A percentile compares a stretch with the other conserved stretches of the same genome.
Evolutionary conservation across 1,139 yeast genomes (phyloP).

Genomic region (Debaryomyces nepalensis): DNA sequence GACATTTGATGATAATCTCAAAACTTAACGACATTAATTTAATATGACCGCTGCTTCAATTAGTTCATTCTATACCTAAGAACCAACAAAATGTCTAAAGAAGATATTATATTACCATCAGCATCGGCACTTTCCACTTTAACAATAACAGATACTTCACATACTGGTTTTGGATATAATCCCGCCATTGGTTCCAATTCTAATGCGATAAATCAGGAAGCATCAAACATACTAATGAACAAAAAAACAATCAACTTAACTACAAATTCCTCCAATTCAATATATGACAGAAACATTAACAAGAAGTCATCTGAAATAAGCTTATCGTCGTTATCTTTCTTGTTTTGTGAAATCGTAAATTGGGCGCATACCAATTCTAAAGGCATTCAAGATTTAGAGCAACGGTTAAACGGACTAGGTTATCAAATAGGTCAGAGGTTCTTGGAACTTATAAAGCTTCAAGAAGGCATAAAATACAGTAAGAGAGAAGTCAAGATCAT

Average conservation of each 20-base stretch:
- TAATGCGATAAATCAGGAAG: conserved; percentile 43
- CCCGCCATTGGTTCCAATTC: conserved; percentile 50
- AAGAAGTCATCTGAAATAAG: conserved; percentile 71
- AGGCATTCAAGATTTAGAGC: conserved; percentile 79
- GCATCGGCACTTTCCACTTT: conserved; percentile 40
- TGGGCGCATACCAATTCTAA: conserved; percentile 66
- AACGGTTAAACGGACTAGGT: conserved; percentile 75
- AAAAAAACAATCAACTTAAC: conserved; percentile 39
- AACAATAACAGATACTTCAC: conserved; percentile 39
- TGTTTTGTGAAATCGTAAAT: conserved; percentile 74
- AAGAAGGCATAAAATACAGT: conserved; percentile 64
- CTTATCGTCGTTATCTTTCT: conserved; percentile 66
- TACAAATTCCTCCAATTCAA: conserved; percentile 41
- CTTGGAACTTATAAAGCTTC: conserved; percentile 45
- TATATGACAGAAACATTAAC: conserved; percentile 68
- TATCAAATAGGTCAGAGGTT: conserved; percentile 60
- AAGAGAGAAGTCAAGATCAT: conserved; percentile 74
- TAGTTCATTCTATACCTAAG: too few species aligned
- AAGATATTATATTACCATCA: conserved; percentile 46
- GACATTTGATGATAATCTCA: conserved; percentile 12
- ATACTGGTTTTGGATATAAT: conserved; percentile 49
- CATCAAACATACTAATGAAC: conserved; percentile 39
- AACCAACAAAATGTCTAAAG: conserved; percentile 38
- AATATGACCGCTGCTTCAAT: too few species aligned
- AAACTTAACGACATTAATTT: background rate